These are phyloP conservation scores for Penicillium griseofulvum DNA, from an alignment of 2,329 filamentous ascomycete species.

Conservation along the genomic window DNA sequence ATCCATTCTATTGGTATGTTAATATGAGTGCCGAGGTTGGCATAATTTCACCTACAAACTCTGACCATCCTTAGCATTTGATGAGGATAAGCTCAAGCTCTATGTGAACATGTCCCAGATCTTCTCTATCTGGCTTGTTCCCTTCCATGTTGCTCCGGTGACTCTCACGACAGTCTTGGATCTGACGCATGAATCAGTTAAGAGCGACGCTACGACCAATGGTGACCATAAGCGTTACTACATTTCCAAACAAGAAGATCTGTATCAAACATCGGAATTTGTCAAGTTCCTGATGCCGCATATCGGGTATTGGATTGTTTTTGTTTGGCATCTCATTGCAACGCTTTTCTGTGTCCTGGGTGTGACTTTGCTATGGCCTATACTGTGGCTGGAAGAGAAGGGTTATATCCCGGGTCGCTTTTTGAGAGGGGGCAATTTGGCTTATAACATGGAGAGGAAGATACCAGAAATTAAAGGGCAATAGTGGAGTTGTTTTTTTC, in stretches of 20 bases:
- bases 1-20: constrained; percentile 60
- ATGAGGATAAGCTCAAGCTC: constrained; percentile 63
- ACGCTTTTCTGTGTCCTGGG: constrained; percentile 65
- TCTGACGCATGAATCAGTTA: constrained; percentile 51
- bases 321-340: constrained; percentile 63
- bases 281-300: constrained; percentile 68
- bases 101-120: constrained; percentile 72
- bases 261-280: constrained; percentile 75
- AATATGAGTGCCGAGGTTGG: background rate
- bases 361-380: constrained; percentile 50
- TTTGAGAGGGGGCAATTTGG: constrained; percentile 26
- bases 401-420: constrained; percentile 25
- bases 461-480: constrained; percentile 25
- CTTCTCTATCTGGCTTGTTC: constrained; percentile 74
- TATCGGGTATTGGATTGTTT: constrained; percentile 56
- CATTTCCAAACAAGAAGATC: constrained; percentile 73
- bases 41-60: background rate
- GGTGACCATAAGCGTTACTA: constrained; percentile 57
- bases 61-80: constrained; percentile 57
- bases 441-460: constrained; percentile 23
- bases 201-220: constrained; percentile 16
- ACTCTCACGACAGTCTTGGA: constrained; percentile 66
- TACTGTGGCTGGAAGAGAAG: constrained; percentile 52
- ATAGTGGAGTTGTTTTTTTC: background rate
- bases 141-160: constrained; percentile 68